These are phyloP conservation scores for Xylaria sp. DNA, from an alignment of 2,329 filamentous ascomycete genomes.

Conservation along the genomic window DNA sequence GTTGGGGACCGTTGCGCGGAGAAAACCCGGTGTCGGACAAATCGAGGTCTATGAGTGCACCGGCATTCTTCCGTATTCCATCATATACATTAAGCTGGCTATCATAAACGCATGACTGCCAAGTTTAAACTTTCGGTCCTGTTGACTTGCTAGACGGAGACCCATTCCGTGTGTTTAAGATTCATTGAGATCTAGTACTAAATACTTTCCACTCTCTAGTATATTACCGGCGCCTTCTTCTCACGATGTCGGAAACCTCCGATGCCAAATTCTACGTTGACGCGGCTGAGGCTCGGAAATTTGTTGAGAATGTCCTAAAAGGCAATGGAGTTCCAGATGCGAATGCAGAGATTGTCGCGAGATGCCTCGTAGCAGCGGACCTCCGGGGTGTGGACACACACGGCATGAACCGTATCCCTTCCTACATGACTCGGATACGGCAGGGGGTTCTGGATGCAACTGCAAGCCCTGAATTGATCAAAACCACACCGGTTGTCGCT, in stretches of 20 bases:
- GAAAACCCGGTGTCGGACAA: constrained; percentile 34
- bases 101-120: constrained; percentile 41
- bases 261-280: constrained; percentile 51
- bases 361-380: constrained; percentile 77
- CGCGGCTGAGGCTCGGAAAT: constrained; percentile 56
- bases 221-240: neutral
- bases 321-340: constrained; percentile 69
- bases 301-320: constrained; percentile 65
- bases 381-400: constrained; percentile 84
- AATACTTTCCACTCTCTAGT: neutral
- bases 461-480: constrained; percentile 67
- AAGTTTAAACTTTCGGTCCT: neutral
- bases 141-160: neutral
- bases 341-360: constrained; percentile 72
- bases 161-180: neutral
- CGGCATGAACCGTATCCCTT: constrained; percentile 80
- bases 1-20: constrained; percentile 8
- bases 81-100: neutral
- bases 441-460: constrained; percentile 73
- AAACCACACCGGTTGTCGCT: constrained; percentile 77
- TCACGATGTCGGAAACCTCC: constrained; percentile 44
- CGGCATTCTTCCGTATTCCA: constrained; percentile 10
- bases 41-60: constrained; percentile 11
- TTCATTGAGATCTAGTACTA: too few relatives aligned
- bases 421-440: constrained; percentile 79